Evolutionary conservation across 2,329 filamentous ascomycete genomes (phyloP), one percentile per base, ranked within the genome.

Genomic region (Pyricularia grisea): DNA sequence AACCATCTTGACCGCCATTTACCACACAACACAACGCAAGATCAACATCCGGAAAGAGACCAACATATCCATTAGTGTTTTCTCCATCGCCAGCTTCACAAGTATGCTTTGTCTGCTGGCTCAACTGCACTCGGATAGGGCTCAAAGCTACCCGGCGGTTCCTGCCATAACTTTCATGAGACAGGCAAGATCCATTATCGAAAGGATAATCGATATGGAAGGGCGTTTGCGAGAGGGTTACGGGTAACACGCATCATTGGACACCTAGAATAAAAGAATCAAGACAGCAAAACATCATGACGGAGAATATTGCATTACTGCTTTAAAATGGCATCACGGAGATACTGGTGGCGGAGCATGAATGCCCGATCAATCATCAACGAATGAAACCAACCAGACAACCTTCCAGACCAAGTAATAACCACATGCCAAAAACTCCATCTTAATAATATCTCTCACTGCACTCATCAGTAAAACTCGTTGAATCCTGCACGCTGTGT

Each of bases 11-110:
- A 93, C 91, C 1, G 84, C 90, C 68, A 84, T 90, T 73, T 93
- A 94, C 79, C 91, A 93, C 77, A 83, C 91, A 71, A 92, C 90
- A 17, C 90, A 93, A 78, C 89, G 90, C 73, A 91, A 91, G 75
- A 90, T 92, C 76, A 92, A 89, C 74, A 93, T 93, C 74, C 88
- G 89, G 75, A 92, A 91, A 75, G 91, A 93, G 80, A 93, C 91
- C 0, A 88, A 88, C 65, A 90, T 90, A 11, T 92, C 90, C n/a
- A 85, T 93, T 72, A 88, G 89, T 73, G 88, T 93, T 72, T 92
- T 93, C 76, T 92, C 89, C 67, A 87, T 91, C 71, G 89, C 90
- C 55, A 91, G 88, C 79, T 93, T 92, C 79, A 84, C 92, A 74
- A 92, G 87, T 79, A 91, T 93, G 88, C 85, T 88, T 68, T 85